Conservation (phyloP, 177 flowering plant genomes). For the Telopea speciosissima region DNA sequence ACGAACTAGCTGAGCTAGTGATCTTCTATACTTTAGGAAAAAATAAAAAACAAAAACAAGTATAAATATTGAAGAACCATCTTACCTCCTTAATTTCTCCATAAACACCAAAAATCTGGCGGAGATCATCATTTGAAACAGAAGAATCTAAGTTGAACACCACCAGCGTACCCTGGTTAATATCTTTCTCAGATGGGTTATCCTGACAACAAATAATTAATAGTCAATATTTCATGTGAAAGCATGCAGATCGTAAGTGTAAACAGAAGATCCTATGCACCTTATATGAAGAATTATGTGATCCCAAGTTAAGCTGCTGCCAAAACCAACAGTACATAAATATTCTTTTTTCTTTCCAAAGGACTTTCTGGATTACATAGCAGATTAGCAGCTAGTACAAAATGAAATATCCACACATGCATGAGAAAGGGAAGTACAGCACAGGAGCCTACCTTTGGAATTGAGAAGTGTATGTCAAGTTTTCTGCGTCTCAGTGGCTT, state of each 20-base stretch:
- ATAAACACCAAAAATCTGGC: conserved; percentile 25
- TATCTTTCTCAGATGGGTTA: conserved; percentile 25
- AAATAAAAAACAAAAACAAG: not conserved
- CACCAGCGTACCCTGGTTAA: conserved; percentile 26
- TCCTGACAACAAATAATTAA: conserved; percentile 18
- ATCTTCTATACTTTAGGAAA: not conserved
- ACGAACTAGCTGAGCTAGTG: not conserved
- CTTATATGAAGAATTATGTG: not conserved
- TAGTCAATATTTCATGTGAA: not conserved
- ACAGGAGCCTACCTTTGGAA: conserved; percentile 22
- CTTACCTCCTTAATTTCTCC: conserved; percentile 36
- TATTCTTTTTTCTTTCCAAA: too few species aligned
- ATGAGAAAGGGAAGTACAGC: not conserved
- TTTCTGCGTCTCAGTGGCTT: conserved; percentile 28
- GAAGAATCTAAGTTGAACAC: conserved; percentile 28
- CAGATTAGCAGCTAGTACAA: too few species aligned
- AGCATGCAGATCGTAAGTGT: not conserved
- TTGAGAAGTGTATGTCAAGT: conserved; percentile 29
- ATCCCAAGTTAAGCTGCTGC: not conserved
- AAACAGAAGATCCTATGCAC: not conserved
- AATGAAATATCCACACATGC: not conserved
- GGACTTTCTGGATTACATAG: not conserved
- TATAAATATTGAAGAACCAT: not conserved
- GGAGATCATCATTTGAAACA: conserved; percentile 27
- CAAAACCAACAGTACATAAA: not conserved